Evolutionary conservation across 257 asterid species (phyloP).

Genomic region (Gentiana straminea): DNA sequence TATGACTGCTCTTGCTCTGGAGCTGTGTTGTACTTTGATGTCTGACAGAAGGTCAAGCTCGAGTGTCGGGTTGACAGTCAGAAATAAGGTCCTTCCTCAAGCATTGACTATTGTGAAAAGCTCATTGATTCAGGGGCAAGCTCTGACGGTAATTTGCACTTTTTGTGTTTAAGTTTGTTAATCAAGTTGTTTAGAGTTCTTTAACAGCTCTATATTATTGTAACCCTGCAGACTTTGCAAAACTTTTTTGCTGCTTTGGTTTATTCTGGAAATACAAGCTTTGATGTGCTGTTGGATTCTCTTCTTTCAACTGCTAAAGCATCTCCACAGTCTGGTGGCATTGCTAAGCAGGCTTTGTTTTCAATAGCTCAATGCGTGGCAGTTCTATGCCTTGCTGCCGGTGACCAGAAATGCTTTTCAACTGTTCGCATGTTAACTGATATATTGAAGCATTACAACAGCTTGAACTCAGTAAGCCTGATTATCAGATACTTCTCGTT

Average conservation of each 20-base stretch:
- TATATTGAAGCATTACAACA: conserved; percentile 72
- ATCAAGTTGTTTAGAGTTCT: conserved; percentile 9
- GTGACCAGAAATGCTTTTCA: conserved; percentile 58
- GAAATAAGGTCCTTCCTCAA: conserved; percentile 93
- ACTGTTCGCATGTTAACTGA: conserved; percentile 92
- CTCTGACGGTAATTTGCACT: conserved; percentile 66
- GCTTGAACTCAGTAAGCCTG: conserved; percentile 60
- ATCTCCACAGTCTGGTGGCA: conserved; percentile 73
- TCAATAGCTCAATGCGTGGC: conserved; percentile 97
- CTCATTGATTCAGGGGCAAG: conserved; percentile 96
- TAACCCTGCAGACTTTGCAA: conserved; percentile 59
- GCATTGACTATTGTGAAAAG: conserved; percentile 79
- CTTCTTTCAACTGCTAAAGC: conserved; percentile 92
- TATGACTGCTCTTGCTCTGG: conserved; percentile 96
- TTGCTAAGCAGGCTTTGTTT: conserved; percentile 95
- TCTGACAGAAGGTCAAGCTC: conserved; percentile 92
- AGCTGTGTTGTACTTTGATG: conserved; percentile 88
- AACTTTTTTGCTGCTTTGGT: conserved; percentile 81
- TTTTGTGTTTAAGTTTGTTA: conserved; percentile 10
- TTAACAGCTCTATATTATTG: conserved; percentile 21
- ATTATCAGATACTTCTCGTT: background rate
- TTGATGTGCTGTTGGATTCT: conserved; percentile 79
- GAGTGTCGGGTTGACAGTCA: conserved; percentile 79
- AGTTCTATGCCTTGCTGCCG: conserved; percentile 97
- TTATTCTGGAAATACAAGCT: conserved; percentile 92